Evolutionary conservation across 2,329 filamentous ascomycete genomes (phyloP), one percentile per base, ranked within the genome.

Genomic region (Coniochaeta sp.): DNA sequence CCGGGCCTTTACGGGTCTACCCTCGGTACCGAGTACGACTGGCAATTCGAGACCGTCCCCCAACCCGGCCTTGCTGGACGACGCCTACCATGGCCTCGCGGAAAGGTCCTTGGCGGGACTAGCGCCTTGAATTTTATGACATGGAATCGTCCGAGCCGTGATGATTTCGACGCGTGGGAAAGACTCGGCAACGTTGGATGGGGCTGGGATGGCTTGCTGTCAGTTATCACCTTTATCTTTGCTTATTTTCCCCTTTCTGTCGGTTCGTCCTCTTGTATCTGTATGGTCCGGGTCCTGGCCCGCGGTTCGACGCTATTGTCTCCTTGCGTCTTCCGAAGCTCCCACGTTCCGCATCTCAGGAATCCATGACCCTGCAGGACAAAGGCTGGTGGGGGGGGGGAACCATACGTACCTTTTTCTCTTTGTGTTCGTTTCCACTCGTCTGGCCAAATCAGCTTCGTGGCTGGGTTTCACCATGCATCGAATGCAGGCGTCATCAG

Each of bases 51-150:
- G 61, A 77, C 77, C 4, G 64, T 65, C 2, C 70, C 74, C 6
- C 77, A 79, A 63, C 59, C 63, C 19, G 71, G 71, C 2, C 67
- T 78, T 4, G 69, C 64, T 2, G 74, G 78, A 0, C 74, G 79
- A 54, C 68, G 57, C 30, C 65, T 81, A 24, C 65, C 72, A 10
- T 79, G 74, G 73, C 72, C 75, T 0, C 68, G 77, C 16, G 79
- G 79, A 7, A 78, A 72, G 60, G 79, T 83, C 0, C 75, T 90
- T 0, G 88, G 88, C 19, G 88, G 87, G 7, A 85, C 85, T 7
- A 82, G 79, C 17, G 81, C 81, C 0, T 76, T 87, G 55, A 86
- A 87, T 63, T 82, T 81, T 63, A 81, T 85, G 80, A 80, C 83
- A 55, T 78, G 76, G 74, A 77, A 76, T 58, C 75, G 79, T 34